Conservation (phyloP, 129 eudicot genomes). For the Artemisia tridentata region DNA sequence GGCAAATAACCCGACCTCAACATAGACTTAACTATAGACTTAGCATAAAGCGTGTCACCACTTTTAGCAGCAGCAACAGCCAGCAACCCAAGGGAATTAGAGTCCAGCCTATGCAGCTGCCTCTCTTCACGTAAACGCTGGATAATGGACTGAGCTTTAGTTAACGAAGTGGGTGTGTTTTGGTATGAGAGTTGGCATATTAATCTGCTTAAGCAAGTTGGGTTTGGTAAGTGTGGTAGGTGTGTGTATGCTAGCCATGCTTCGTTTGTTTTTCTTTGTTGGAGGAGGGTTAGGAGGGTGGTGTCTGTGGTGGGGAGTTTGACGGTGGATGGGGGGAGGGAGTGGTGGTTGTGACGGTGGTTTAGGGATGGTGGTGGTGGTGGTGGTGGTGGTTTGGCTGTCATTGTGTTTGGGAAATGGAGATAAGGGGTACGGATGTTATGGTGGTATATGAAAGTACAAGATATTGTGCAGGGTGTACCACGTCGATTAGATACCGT, state of each 20-base stretch:
- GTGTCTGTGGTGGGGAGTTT: slow-evolving; percentile 18
- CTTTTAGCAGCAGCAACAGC: slow-evolving; percentile 80
- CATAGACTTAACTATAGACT: slow-evolving; percentile 81
- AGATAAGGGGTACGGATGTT: slow-evolving; percentile 34
- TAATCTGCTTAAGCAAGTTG: slow-evolving; percentile 87
- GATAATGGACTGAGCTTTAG: slow-evolving; percentile 81
- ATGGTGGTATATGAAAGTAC: slow-evolving; percentile 42
- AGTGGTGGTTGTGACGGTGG: slow-evolving; percentile 26
- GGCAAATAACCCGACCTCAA: slow-evolving; percentile 86
- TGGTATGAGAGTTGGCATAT: slow-evolving; percentile 73
- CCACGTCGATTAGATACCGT: slow-evolving; percentile 45
- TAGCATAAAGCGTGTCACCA: slow-evolving; percentile 75
- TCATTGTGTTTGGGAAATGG: slow-evolving; percentile 41
- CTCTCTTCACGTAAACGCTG: slow-evolving; percentile 72
- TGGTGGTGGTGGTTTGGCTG: slow-evolving; percentile 40
- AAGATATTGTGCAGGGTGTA: slow-evolving; percentile 40
- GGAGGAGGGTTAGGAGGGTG: slow-evolving; percentile 63
- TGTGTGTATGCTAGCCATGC: slow-evolving; percentile 74
- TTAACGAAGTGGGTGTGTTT: slow-evolving; percentile 56
- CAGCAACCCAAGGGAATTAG: slow-evolving; percentile 85
- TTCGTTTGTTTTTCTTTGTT: slow-evolving; percentile 82
- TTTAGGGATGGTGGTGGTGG: slow-evolving; percentile 11
- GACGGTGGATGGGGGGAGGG: slow-evolving; percentile 11
- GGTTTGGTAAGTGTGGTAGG: slow-evolving; percentile 54
- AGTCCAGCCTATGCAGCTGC: slow-evolving; percentile 91